Base-by-base conservation (phyloP, 2,329 filamentous ascomycete species). In the Exophiala viscosa region DNA sequence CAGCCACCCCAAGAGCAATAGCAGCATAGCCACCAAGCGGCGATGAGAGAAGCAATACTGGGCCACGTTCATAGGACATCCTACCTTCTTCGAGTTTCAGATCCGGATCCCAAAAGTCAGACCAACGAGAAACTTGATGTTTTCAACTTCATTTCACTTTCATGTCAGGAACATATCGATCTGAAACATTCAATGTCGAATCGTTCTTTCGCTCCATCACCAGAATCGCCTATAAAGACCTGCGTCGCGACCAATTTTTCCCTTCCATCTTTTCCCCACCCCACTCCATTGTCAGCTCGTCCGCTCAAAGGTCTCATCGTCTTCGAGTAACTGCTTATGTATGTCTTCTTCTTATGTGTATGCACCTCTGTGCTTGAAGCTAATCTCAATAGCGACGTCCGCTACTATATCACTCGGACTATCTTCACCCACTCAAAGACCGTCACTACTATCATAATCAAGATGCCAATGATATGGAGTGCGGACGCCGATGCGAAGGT, bases 401-500 rank as follows among this genome's bases (percentile, higher is more conserved):
- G 20, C 40, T 45, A 10, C 3, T 5, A 36, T 13, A 36, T 10
- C 11, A 8, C 14, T 3, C 10, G 5, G 11, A 36, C 11, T 13
- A 5, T 15, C 14, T 3, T 36, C 31, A 31, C 38, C 17, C 11
- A 47, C 17, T 17, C 40, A 15, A 15, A 6, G 41, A 49, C 11
- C 28, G 14, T 47, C 34, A 13, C 34, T 15, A 36, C 38, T 33
- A 28, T 33, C 38, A 32, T 42, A 38, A 5, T 40, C 36, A 58
- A 49, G 14, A 61, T 57, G 57, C 59, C 54, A 8, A 58, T 55
- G 46, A 41, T 14, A 9, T 58, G 57, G 55, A 48, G 50, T 17
- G 42, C 44, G 3, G 52, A 56, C n/a, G 48, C 54, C 3, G 53
- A 58, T 33, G 53, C 50, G 9, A 42, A 47, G 48, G 57, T 61